Conservation (phyloP, 768 basidiomycete genomes). For the Guyanaporus albipodus region DNA sequence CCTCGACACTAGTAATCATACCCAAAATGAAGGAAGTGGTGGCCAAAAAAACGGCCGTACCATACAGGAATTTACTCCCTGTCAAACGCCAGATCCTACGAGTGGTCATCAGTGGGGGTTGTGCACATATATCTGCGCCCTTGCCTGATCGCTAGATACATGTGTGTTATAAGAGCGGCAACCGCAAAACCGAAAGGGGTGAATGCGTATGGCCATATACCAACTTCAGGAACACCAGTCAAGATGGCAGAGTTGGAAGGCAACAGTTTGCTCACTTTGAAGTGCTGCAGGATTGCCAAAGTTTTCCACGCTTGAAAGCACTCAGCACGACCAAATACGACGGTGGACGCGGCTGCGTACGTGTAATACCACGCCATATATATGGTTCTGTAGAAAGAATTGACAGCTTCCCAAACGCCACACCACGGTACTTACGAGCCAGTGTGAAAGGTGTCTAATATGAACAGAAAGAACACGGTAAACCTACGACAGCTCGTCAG, state of each 20-base stretch:
- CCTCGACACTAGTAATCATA: slow-evolving; percentile 39
- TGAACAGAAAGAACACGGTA: slow-evolving; percentile 18
- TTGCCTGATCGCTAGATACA: slow-evolving; percentile 46
- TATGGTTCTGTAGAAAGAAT: slow-evolving; percentile 6
- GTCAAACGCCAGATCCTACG: slow-evolving; percentile 17
- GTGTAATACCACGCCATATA: slow-evolving; percentile 21
- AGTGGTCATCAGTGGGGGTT: neutral
- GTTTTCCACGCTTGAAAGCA: slow-evolving; percentile 2
- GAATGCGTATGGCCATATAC: slow-evolving; percentile 48
- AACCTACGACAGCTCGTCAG: slow-evolving; percentile 3
- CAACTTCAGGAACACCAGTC: slow-evolving; percentile 27
- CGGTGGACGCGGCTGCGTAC: neutral
- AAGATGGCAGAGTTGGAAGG: neutral
- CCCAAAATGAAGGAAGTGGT: slow-evolving; percentile 42
- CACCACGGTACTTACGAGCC: slow-evolving; percentile 9
- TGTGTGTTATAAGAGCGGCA: slow-evolving; percentile 48
- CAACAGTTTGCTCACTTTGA: neutral
- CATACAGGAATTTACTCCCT: slow-evolving; percentile 23
- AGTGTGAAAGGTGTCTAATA: slow-evolving; percentile 20
- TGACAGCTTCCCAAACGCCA: too few species aligned
- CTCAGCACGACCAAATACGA: neutral
- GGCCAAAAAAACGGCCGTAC: slow-evolving; percentile 35
- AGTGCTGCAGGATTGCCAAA: slow-evolving; percentile 15
- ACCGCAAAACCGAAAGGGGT: slow-evolving; percentile 45
- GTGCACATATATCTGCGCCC: neutral